Evolutionary conservation across 306 rosid species (phyloP).

Genomic region (Cotoneaster glaucophyllus): DNA sequence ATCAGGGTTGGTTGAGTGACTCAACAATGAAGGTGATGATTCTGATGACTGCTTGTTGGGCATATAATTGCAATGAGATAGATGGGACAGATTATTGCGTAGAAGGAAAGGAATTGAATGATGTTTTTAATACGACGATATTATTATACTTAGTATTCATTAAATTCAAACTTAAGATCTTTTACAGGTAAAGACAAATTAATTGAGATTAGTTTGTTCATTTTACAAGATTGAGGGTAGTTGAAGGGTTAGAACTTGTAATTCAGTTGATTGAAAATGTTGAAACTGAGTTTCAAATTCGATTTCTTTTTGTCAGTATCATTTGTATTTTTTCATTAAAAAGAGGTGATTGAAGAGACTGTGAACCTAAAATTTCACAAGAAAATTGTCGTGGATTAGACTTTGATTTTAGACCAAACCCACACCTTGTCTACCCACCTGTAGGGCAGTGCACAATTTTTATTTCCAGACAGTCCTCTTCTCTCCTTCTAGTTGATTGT

Average conservation of each 20-base stretch:
- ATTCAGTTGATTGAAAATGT: too few relatives aligned
- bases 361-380: background rate
- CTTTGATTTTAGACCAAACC: conserved; percentile 7
- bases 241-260: too few relatives aligned
- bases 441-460: conserved; percentile 11
- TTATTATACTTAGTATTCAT: too few relatives aligned
- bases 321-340: background rate
- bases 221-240: too few relatives aligned
- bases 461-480: background rate
- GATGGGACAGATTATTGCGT: background rate
- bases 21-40: background rate
- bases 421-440: conserved; percentile 6
- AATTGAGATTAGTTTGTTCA: too few relatives aligned
- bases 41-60: background rate
- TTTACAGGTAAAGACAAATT: too few relatives aligned
- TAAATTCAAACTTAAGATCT: too few relatives aligned
- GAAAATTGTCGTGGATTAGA: background rate
- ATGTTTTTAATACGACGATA: too few relatives aligned
- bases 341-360: background rate
- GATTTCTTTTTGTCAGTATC: background rate
- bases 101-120: background rate
- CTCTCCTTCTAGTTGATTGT: background rate
- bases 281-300: too few relatives aligned
- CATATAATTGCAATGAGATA: background rate
- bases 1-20: background rate